A percentile compares a stretch with the other conserved stretches of the same genome.
Evolutionary conservation across 495 filamentous ascomycete genomes (phyloP).

Genomic region (Xylaria longipes): DNA sequence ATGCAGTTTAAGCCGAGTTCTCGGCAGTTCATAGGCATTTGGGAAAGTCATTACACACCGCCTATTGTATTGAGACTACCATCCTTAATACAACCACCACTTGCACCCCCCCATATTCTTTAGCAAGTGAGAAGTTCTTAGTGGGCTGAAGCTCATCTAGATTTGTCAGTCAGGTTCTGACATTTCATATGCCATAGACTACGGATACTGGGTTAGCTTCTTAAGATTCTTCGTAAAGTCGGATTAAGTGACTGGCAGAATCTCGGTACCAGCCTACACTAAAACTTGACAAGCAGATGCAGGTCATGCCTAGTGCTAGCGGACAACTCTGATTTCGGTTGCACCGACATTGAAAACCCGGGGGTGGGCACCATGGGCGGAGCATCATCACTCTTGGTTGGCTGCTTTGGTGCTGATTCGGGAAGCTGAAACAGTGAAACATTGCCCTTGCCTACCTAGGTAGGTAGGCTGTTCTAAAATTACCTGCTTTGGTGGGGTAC

Average conservation of each 20-base stretch:
- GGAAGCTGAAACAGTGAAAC: slow-evolving; percentile 20
- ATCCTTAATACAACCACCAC: neutral
- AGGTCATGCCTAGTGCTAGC: neutral
- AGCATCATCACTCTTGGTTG: neutral
- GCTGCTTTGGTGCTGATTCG: neutral
- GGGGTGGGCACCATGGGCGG: neutral
- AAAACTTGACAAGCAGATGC: neutral
- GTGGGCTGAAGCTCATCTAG: neutral
- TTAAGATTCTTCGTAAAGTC: neutral
- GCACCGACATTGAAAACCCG: neutral
- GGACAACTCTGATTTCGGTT: slow-evolving; percentile 4
- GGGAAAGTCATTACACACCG: slow-evolving; percentile 1
- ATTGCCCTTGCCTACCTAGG: neutral
- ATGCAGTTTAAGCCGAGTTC: neutral
- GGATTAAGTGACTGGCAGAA: neutral
- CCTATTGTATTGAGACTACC: neutral
- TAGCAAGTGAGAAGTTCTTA: neutral
- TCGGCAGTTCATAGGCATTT: neutral
- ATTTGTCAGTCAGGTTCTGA: neutral
- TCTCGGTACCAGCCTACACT: neutral
- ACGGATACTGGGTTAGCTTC: neutral
- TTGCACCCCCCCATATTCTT: neutral
- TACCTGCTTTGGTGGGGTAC: neutral
- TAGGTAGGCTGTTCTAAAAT: slow-evolving; percentile 25
- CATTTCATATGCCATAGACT: neutral